phyloP scores from a whole-genome alignment of 257 asterid genomes.

The Vinca minor region DNA sequence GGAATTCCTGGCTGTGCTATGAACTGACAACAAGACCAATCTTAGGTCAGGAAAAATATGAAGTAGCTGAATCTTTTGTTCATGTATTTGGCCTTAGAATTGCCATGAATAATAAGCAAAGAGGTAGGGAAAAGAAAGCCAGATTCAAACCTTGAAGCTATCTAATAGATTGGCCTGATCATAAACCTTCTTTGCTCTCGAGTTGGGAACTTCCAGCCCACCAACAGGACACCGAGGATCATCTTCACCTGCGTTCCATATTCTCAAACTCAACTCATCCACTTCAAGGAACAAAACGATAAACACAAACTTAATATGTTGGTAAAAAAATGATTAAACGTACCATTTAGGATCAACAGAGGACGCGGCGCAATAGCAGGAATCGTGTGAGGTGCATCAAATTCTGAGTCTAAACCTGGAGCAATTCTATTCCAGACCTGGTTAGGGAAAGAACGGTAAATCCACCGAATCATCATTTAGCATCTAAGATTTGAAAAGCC shows the following conservation, averaged over 20 bases:
- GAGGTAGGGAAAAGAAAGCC: neutral
- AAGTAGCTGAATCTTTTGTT: too few relatives aligned
- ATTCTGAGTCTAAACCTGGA: constrained; percentile 67
- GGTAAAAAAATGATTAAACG: neutral
- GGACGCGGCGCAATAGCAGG: constrained; percentile 77
- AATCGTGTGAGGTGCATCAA: constrained; percentile 66
- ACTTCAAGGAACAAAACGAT: neutral
- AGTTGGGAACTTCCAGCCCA: constrained; percentile 54
- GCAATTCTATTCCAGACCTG: constrained; percentile 95
- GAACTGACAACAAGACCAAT: constrained; percentile 32
- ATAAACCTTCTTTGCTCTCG: constrained; percentile 32
- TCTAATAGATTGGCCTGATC: constrained; percentile 25
- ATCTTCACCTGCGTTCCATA: constrained; percentile 35
- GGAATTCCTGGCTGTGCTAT: constrained; percentile 56
- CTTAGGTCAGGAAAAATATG: neutral
- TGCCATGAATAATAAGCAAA: too few relatives aligned
- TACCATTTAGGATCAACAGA: constrained; percentile 74
- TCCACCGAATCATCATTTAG: neutral
- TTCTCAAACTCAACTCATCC: neutral
- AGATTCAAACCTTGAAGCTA: constrained; percentile 43
- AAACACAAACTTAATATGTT: neutral
- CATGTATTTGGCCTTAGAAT: neutral
- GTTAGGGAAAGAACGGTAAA: constrained; percentile 3
- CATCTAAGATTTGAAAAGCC: neutral
- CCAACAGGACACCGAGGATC: constrained; percentile 79